Evolutionary conservation across 2,329 filamentous ascomycete species (phyloP).

Genomic region (Pyricularia grisea): DNA sequence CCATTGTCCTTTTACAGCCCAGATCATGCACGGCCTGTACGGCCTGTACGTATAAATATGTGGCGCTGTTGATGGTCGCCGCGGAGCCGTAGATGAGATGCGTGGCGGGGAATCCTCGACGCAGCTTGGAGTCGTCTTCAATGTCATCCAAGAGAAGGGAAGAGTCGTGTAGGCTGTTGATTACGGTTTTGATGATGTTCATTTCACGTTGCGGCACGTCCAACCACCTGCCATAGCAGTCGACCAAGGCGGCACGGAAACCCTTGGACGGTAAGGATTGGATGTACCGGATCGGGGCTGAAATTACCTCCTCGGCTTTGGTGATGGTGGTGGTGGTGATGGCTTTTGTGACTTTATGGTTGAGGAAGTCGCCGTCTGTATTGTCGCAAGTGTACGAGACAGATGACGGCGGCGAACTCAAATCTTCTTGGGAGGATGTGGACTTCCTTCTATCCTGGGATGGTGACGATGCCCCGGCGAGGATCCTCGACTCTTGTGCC

Average conservation of each 20-base stretch:
- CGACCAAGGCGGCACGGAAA: constrained; percentile 14
- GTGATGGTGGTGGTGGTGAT: background rate
- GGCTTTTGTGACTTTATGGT: background rate
- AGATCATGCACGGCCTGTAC: constrained; percentile 5
- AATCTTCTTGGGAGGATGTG: too few relatives aligned
- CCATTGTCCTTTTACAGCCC: background rate
- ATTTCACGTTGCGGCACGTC: constrained; percentile 12
- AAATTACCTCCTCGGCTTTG: constrained; percentile 5
- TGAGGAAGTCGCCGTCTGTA: too few relatives aligned
- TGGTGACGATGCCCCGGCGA: background rate
- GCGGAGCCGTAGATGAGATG: constrained; percentile 24
- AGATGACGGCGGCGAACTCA: background rate
- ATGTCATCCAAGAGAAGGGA: constrained; percentile 29
- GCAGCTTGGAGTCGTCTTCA: constrained; percentile 22
- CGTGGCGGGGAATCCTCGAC: constrained; percentile 23
- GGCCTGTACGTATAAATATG: constrained; percentile 17
- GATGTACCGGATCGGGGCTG: constrained; percentile 14
- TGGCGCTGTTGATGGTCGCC: constrained; percentile 27
- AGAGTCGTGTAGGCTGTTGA: constrained; percentile 18
- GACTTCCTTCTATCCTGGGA: too few relatives aligned
- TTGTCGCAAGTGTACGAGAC: background rate
- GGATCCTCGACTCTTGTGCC: background rate
- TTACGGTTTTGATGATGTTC: constrained; percentile 15
- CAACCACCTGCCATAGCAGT: constrained; percentile 20
- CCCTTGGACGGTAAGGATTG: constrained; percentile 16